Base-by-base conservation (phyloP, 1,284 basidiomycete species). In the Fomitopsis pinicola region DNA sequence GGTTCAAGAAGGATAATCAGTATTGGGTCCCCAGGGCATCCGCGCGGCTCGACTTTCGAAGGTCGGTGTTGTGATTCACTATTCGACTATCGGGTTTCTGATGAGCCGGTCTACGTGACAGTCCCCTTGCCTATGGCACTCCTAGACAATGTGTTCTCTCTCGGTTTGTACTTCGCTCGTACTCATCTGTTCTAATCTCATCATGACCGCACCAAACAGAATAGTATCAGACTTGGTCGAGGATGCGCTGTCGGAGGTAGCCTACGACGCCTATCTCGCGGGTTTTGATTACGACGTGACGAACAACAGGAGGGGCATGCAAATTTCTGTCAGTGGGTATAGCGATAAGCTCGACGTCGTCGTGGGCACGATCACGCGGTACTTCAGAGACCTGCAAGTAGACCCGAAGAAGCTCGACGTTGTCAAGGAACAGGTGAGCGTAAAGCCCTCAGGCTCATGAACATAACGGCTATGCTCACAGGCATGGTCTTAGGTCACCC, bases 191-290 rank as follows among this genome's bases (percentile, higher is more conserved):
- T 46, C 22, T 5, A 2, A 22, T 10, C 57, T 46, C 46, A 48
- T 80, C 74, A 80, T 77, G 77, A 73, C 83, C 3, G 80, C 78
- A 17, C 75, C 77, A 61, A 75, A 77, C 33, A 73, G 71, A 6
- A 59, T 72, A 10, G 42, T 71, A 19, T 65, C 64, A 1, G 71
- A 76, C 53, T 72, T 78, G 1, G 68, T 76, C 33, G 68, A 71
- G 15, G 72, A 74, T 56, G 66, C 70, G 1, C 65, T 74, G 0
- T 65, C 71, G 2, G 70, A 69, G 57, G 56, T 70, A 65, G 80
- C 84, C 5, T 90, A 91, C 71, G 86, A 86, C 67, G 87, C 88
- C 9, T 79, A 82, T 59, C 76, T 89, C n/a, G 88, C 88, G 6
- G 87, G 86, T 3, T 74, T 89, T 59, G 74, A 74, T 38, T 89